Evolutionary conservation across 1,284 basidiomycete species (phyloP).

Genomic region (Naganishia liquefaciens): DNA sequence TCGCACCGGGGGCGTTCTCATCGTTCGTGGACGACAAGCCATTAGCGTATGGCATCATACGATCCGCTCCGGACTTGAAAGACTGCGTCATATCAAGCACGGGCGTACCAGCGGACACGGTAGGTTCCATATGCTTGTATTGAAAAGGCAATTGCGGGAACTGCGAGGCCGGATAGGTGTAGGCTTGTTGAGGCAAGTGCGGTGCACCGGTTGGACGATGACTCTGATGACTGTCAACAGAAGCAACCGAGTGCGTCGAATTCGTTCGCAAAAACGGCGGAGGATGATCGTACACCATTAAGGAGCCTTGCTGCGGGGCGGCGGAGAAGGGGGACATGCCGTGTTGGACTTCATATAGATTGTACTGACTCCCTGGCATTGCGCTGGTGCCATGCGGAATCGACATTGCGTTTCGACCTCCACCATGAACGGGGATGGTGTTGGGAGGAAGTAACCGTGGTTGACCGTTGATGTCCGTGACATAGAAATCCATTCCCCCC

Average conservation of each 20-base stretch:
- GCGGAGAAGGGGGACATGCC: constrained; percentile 16
- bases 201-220: not conserved
- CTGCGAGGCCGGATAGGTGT: constrained; percentile 4
- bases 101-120: not conserved
- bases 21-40: not conserved
- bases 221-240: not conserved
- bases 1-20: not conserved
- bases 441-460: constrained; percentile 3
- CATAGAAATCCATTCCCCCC: constrained; percentile 5
- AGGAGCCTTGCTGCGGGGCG: constrained; percentile 13
- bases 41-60: not conserved
- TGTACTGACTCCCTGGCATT: constrained; percentile 6
- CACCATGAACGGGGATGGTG: not conserved
- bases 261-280: not conserved
- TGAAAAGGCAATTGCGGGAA: not conserved
- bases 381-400: not conserved
- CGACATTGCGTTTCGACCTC: not conserved
- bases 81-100: not conserved
- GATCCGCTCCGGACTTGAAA: not conserved
- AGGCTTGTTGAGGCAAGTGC: not conserved
- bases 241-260: not conserved
- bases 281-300: constrained; percentile 9
- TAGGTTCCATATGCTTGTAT: not conserved
- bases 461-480: constrained; percentile 9
- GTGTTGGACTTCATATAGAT: constrained; percentile 4